A percentile compares a stretch with the other conserved stretches of the same genome.
Evolutionary conservation across 2,329 filamentous ascomycete species (phyloP).

Genomic region (Fusarium redolens): DNA sequence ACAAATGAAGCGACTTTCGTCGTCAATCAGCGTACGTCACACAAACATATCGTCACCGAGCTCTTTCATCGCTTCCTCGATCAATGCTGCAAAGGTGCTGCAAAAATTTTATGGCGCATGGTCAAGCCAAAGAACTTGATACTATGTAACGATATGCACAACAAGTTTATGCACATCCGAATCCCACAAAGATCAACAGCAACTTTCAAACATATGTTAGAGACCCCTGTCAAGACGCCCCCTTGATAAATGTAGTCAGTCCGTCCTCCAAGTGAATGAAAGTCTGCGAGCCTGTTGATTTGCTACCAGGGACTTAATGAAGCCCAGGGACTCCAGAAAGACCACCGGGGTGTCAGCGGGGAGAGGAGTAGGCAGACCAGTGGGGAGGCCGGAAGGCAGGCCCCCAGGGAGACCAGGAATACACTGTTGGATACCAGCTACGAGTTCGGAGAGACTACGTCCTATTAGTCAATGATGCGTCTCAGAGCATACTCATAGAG

Average conservation of each 20-base stretch:
- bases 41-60: too few species aligned
- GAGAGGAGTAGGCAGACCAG: background rate
- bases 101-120: fast-evolving
- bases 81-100: background rate
- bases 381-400: background rate
- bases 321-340: background rate
- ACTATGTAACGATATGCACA: background rate
- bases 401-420: background rate
- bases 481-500: fast-evolving
- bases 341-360: too few species aligned
- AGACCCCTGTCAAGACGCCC: fast-evolving
- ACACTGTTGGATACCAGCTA: background rate
- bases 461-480: background rate
- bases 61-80: background rate
- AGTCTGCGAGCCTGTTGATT: fast-evolving
- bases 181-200: fast-evolving
- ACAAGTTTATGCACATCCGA: fast-evolving
- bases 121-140: background rate
- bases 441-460: background rate
- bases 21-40: too few species aligned
- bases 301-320: fast-evolving
- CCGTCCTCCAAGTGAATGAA: fast-evolving
- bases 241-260: too few species aligned
- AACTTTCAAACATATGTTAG: fast-evolving
- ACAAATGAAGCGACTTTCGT: too few species aligned